Conservation (phyloP, 2,329 filamentous ascomycete genomes). For the Ilyonectria mors-panacis region DNA sequence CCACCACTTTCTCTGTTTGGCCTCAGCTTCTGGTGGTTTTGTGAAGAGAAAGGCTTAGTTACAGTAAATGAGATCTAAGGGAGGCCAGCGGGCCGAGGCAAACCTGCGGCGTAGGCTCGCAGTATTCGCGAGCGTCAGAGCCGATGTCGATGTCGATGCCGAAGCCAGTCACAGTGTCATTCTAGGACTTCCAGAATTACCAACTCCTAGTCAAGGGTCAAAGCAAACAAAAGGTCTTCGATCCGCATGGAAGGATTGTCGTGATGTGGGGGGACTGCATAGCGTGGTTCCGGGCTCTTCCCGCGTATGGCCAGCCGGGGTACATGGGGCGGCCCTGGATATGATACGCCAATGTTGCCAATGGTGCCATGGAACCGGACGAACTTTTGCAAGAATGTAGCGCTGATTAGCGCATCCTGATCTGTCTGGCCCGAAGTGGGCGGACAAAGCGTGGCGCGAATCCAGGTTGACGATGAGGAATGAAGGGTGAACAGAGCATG, state of each 20-base stretch:
- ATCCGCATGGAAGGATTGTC: slow-evolving; percentile 5
- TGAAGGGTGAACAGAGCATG: slow-evolving; percentile 1
- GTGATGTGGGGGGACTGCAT: slow-evolving; percentile 23
- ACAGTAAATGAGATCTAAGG: slow-evolving; percentile 23
- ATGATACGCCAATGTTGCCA: slow-evolving; percentile 15
- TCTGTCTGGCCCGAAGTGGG: not conserved
- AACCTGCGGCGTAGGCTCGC: slow-evolving; percentile 33
- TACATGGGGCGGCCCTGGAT: slow-evolving; percentile 8
- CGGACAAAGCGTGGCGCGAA: not conserved
- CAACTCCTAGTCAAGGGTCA: slow-evolving; percentile 24
- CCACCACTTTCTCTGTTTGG: not conserved
- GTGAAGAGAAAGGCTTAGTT: slow-evolving; percentile 1
- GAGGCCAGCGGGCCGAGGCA: slow-evolving; percentile 40
- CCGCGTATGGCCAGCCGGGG: slow-evolving; percentile 29
- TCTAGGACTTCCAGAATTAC: slow-evolving; percentile 10
- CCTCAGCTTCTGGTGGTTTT: not conserved
- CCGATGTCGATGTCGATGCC: not conserved
- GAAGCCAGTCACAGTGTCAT: slow-evolving; percentile 27
- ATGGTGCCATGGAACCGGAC: not conserved
- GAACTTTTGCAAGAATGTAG: slow-evolving; percentile 13
- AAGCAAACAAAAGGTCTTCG: slow-evolving; percentile 24
- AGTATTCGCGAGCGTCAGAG: slow-evolving; percentile 1
- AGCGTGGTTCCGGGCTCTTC: slow-evolving; percentile 23
- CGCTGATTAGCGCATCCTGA: not conserved
- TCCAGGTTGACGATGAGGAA: not conserved